Percentiles rank a stretch among this genome's conserved stretches.
These are phyloP conservation scores for Oryza australiensis DNA, from an alignment of 176 grass and related monocot genomes.

Conservation along the genomic window DNA sequence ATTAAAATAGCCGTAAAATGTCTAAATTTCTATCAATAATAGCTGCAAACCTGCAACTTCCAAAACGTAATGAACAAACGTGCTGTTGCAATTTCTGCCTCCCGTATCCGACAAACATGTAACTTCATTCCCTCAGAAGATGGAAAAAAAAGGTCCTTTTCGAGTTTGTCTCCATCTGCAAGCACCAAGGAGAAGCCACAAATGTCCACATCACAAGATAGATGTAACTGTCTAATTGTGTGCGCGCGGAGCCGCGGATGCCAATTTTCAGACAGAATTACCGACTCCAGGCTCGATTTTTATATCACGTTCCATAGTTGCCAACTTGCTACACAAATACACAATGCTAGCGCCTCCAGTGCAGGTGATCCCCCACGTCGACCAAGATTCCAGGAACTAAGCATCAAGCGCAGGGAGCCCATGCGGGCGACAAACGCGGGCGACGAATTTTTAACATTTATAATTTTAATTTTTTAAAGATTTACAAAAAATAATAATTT, in stretches of 20 bases:
- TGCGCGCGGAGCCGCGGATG: not conserved
- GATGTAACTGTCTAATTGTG: not conserved
- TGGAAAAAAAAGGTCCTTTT: not conserved
- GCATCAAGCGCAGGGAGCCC: not conserved
- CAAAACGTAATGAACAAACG: no score
- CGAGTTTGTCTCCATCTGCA: conserved; percentile 1
- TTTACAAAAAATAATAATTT: no score
- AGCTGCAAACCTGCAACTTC: no score
- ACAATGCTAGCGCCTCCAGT: not conserved
- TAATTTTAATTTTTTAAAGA: no score
- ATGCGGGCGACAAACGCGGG: no score
- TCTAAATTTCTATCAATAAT: no score
- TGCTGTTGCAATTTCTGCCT: no score
- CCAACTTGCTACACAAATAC: no score
- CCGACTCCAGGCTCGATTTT: not conserved
- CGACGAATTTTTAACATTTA: no score
- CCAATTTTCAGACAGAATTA: not conserved
- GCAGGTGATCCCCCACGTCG: not conserved
- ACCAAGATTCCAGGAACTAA: not conserved
- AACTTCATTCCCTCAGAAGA: not conserved
- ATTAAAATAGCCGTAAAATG: no score
- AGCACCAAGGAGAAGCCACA: conserved; percentile 15
- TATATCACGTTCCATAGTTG: not conserved
- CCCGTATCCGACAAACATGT: no score
- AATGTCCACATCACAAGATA: conserved; percentile 27